Conservation (phyloP, 2,329 filamentous ascomycete species). For the Coniochaeta sp. region DNA sequence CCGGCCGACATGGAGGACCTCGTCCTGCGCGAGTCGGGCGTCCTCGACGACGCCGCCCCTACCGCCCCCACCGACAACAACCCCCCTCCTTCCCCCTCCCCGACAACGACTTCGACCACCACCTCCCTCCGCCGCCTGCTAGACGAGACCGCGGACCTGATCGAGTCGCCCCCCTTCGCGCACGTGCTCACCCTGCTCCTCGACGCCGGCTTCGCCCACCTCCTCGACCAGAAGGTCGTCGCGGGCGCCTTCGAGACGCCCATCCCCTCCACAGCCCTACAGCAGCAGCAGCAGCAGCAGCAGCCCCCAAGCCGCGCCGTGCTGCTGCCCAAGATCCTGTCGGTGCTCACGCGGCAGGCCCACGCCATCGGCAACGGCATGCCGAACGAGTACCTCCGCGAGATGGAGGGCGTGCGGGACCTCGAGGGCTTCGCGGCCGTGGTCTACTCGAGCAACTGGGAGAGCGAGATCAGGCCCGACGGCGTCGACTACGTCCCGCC, state of each 20-base stretch:
- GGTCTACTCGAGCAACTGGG: slow-evolving; percentile 81
- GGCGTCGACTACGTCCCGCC: no score
- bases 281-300: slow-evolving; percentile 17
- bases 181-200: slow-evolving; percentile 81
- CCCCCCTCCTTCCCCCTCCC: slow-evolving; percentile 9
- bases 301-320: slow-evolving; percentile 35
- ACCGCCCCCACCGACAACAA: slow-evolving; percentile 27
- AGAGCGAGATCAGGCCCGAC: slow-evolving; percentile 50
- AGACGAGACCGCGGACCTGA: slow-evolving; percentile 91
- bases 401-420: slow-evolving; percentile 69
- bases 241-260: slow-evolving; percentile 63
- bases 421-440: slow-evolving; percentile 80
- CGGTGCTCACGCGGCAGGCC: slow-evolving; percentile 83
- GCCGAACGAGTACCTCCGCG: slow-evolving; percentile 62
- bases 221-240: slow-evolving; percentile 77
- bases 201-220: slow-evolving; percentile 76
- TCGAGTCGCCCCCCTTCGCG: slow-evolving; percentile 87
- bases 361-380: slow-evolving; percentile 78
- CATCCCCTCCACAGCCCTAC: background rate
- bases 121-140: slow-evolving; percentile 71
- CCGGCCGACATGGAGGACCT: slow-evolving; percentile 70
- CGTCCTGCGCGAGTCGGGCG: slow-evolving; percentile 80
- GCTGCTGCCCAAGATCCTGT: slow-evolving; percentile 79
- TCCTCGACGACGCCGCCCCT: slow-evolving; percentile 46
- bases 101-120: slow-evolving; percentile 24